Evolutionary conservation across 768 basidiomycete species (phyloP).

Genomic region (Boletellus ananiceps): DNA sequence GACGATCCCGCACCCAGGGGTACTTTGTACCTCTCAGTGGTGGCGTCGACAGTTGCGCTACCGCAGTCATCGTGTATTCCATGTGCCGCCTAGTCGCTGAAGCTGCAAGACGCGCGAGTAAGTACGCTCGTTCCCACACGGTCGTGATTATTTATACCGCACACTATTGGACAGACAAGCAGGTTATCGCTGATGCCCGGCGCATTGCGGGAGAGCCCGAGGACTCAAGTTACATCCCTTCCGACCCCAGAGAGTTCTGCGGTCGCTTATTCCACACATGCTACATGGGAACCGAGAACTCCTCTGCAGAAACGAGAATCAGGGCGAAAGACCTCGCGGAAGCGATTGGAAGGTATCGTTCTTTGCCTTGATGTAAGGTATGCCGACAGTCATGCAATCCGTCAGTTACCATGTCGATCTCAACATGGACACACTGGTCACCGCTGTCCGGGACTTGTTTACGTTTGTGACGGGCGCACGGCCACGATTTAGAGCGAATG

Average conservation of each 20-base stretch:
- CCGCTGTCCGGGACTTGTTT: conserved; percentile 80
- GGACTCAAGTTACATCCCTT: conserved; percentile 77
- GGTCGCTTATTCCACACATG: conserved; percentile 92
- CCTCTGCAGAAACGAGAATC: conserved; percentile 76
- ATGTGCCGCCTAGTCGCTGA: conserved; percentile 92
- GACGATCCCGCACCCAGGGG: conserved; percentile 88
- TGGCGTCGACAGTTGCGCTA: conserved; percentile 97
- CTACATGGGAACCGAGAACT: conserved; percentile 99
- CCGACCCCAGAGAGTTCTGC: conserved; percentile 83
- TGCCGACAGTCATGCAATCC: background rate
- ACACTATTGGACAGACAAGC: conserved; percentile 47
- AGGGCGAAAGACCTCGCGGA: conserved; percentile 84
- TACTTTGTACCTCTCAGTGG: conserved; percentile 95
- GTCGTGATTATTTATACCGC: background rate
- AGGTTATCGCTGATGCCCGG: conserved; percentile 88
- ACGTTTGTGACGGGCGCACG: conserved; percentile 68
- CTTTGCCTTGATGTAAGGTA: background rate
- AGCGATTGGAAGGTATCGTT: conserved; percentile 79
- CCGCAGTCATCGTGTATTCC: conserved; percentile 90
- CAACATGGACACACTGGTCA: conserved; percentile 93
- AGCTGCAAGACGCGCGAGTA: conserved; percentile 71
- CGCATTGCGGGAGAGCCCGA: conserved; percentile 83
- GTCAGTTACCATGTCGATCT: conserved; percentile 87
- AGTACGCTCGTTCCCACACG: conserved; percentile 14
- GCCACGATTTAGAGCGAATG: conserved; percentile 80